Evolutionary conservation across 306 rosid species (phyloP), one percentile per base, ranked within the genome.

Genomic region (Myrica gale): DNA sequence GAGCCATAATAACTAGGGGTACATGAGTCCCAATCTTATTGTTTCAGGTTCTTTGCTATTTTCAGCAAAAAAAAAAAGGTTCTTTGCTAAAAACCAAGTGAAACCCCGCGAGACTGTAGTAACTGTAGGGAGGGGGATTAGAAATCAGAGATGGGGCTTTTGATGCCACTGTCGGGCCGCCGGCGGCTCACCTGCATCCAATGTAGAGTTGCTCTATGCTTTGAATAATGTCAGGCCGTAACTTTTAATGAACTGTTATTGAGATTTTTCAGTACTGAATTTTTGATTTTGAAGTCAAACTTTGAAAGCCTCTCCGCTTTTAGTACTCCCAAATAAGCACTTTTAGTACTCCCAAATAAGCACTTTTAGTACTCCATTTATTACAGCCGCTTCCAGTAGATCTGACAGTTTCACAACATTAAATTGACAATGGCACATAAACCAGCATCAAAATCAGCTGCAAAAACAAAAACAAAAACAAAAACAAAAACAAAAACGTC

Each of bases 181-280:
- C 54, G 13, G 10, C 44, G 26, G 43, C 67, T 60, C 44, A 60
- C 9, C 68, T 19, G 4, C 6, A 12, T 12, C 16, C 46, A 41
- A 17, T 65, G 48, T 42, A 66, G 50, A 66, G 32, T 66, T 42
- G 26, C 17, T 5, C 0, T 66, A 9, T 8, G 70, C n/a, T 4
- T 66, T 66, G 50, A n/a, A 42, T 66, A 73, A 55, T 37, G 6
- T 72, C 74, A 52, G 48, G 71, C 21, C 78, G 82, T 72, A 68
- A 72, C 76, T 75, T 82, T 68, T 8, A 80, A 71, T 61, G 37
- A 13, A 84, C 71, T 73, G 62, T 74, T 68, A 73, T 76, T 75
- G 37, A 78, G 72, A 80, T 54, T 72, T 81, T 66, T 12, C 72
- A 0, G 19, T 68, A 61, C 41, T 81, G 23, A 69, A 13, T 45